Evolutionary conservation across 768 basidiomycete genomes (phyloP), one percentile per base, ranked within the genome.

Genomic region (Termitomyces sp.): DNA sequence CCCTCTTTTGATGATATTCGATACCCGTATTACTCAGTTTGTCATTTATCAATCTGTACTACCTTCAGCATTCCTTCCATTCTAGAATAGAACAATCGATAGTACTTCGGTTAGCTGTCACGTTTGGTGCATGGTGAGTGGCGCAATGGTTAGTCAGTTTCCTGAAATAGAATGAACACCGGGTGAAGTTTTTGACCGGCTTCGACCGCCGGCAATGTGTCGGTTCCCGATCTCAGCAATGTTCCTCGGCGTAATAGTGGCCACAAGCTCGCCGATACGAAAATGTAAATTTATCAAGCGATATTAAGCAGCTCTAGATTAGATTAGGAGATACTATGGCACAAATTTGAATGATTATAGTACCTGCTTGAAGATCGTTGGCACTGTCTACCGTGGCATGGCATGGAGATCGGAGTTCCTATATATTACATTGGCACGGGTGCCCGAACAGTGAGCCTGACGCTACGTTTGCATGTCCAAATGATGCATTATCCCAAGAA

Each of bases 31-130:
- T 63, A 57, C 44, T 36, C n/a, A 63, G 59, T 60, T 59, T 54
- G 62, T 64, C 60, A 66, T 65, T 61, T 66, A 61, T 66, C 65
- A 67, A 68, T 64, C 32, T 66, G 66, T 66, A 67, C 58, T 56
- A 65, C 55, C 55, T 65, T 52, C 60, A 60, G 58, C 60, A 63
- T 64, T 58, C 55, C 35, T 59, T 56, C 33, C 53, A 59, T 58
- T 63, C 58, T 62, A 55, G 60, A 59, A 54, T 56, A 59, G 55
- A 61, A 33, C 33, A 52, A 57, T 40, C 16, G 32, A 49, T 57
- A 50, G 8, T 46, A 51, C 22, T 51, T 53, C 35, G 36, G 49
- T 44, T 42, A 52, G 40, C 55, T 51, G 55, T 49, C 60, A 50
- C 35, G 28, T 9, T 60, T 32, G n/a, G 18, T 45, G 52, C 28